Evolutionary conservation across 2,329 filamentous ascomycete species (phyloP), one percentile per base, ranked within the genome.

Genomic region (Colletotrichum sidae): DNA sequence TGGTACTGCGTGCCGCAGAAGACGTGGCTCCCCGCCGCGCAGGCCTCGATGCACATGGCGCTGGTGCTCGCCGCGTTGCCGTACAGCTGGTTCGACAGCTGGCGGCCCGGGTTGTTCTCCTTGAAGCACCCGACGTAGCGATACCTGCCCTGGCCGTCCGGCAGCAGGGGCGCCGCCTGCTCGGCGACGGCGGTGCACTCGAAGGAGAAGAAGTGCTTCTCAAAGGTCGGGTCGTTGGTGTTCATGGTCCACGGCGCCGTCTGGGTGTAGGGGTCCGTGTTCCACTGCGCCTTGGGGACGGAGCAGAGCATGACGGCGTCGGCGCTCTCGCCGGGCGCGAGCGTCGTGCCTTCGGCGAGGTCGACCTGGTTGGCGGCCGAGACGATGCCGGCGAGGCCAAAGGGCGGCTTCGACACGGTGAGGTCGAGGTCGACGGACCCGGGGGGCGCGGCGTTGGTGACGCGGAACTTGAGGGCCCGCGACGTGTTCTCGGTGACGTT

Each of bases 381-480:
- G 44, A 89, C 80, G 25, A 88, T 81, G 3, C 85, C 83, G n/a
- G 75, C 69, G 3, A 86, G 78, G 12, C 85, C 86, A 57, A 85
- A 88, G 0, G 87, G 87, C 4, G 86, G 85, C 70, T 89, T 89
- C 0, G 86, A 89, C 2, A 89, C 85, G 0, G 86, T 88, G 12
- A 88, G 74, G 0, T 82, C 85, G 2, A 88, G 78, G 1, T 75
- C 75, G 11, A 84, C 80, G 6, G 80, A 80, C 2, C 81, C 82
- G 0, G 73, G 54, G 0, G 78, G 73, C 5, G 83, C 85, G 2
- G 73, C 78, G 70, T 88, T 89, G 41, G 81, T 86, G 33, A 88
- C 71, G 1, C 86, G 80, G 72, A 89, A 77, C 55, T 79, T 80
- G 4, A 87, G 77, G 4, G 77, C 79, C 1, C 75, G 77, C 0